Percentiles rank a stretch among this genome's conserved stretches.
Conservation (phyloP, 2,329 filamentous ascomycete species). For the Dactylellina haptotyla region DNA sequence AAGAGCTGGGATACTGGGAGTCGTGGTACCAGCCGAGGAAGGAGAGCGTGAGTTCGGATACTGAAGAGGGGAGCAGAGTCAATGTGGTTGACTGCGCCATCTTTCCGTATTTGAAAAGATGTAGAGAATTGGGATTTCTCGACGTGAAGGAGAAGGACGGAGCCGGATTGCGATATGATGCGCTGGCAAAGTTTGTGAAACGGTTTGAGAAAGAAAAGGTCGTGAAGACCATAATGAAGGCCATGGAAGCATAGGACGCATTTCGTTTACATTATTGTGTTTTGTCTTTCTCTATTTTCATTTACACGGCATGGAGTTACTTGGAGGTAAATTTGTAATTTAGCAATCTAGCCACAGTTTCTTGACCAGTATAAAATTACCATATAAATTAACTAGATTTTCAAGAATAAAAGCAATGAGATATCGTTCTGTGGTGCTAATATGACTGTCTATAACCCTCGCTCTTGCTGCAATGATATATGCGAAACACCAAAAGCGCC, state of each 20-base stretch:
- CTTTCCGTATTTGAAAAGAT: conserved; percentile 28
- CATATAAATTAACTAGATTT: too few species aligned
- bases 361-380: too few species aligned
- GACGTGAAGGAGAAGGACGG: conserved; percentile 43
- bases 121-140: conserved; percentile 43
- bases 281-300: background rate
- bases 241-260: background rate
- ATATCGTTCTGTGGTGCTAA: too few species aligned
- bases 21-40: conserved; percentile 40
- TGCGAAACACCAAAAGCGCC: too few species aligned
- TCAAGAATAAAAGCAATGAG: too few species aligned
- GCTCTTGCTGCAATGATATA: too few species aligned
- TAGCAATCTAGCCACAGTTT: too few species aligned
- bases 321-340: too few species aligned
- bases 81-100: conserved; percentile 44
- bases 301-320: conserved; percentile 24
- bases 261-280: background rate
- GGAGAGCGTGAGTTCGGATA: conserved; percentile 27
- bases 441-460: too few species aligned
- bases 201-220: conserved; percentile 47
- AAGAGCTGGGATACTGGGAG: conserved; percentile 44
- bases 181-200: conserved; percentile 37
- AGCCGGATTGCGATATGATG: conserved; percentile 19
- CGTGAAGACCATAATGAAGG: conserved; percentile 27
- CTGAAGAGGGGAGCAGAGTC: conserved; percentile 29